These are phyloP conservation scores for Favolaschia claudopus DNA, from an alignment of 768 basidiomycete species.

Conservation along the genomic window DNA sequence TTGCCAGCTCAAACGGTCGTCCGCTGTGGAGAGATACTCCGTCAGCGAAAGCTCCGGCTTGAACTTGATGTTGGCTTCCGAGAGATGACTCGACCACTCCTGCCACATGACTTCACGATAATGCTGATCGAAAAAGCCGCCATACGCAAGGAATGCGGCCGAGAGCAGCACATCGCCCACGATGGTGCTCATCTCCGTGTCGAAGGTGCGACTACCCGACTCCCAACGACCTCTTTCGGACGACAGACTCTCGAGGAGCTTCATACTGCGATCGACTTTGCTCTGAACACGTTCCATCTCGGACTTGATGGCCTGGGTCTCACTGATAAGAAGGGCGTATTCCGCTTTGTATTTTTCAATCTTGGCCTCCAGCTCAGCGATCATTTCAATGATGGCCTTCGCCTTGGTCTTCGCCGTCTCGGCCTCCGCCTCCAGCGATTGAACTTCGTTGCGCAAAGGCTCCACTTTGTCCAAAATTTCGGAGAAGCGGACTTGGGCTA, in stretches of 20 bases:
- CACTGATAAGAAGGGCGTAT: constrained; percentile 94
- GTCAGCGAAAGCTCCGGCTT: constrained; percentile 92
- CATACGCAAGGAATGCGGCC: constrained; percentile 95
- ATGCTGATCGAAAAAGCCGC: constrained; percentile 98
- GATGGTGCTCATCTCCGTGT: constrained; percentile 97
- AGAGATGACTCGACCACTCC: constrained; percentile 89
- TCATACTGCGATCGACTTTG: constrained; percentile 98
- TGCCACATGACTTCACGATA: constrained; percentile 98
- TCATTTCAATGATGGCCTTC: constrained; percentile 87
- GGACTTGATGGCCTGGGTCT: constrained; percentile 94
- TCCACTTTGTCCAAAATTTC: constrained; percentile 98
- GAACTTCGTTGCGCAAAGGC: constrained; percentile 94
- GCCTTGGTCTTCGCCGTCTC: constrained; percentile 97
- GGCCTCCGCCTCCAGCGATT: constrained; percentile 90
- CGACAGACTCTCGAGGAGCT: constrained; percentile 89
- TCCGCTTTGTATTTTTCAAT: constrained; percentile 96
- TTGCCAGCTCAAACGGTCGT: constrained; percentile 95
- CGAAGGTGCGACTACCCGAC: constrained; percentile 92
- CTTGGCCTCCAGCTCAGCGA: constrained; percentile 90
- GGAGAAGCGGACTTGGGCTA: constrained; percentile 96
- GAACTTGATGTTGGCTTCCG: constrained; percentile 90
- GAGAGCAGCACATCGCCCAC: constrained; percentile 96
- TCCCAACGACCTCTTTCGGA: constrained; percentile 97
- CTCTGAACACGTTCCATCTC: constrained; percentile 98
- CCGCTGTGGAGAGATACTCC: constrained; percentile 96